Conservation (phyloP, 345 rosid species). For the Bretschneidera sinensis region DNA sequence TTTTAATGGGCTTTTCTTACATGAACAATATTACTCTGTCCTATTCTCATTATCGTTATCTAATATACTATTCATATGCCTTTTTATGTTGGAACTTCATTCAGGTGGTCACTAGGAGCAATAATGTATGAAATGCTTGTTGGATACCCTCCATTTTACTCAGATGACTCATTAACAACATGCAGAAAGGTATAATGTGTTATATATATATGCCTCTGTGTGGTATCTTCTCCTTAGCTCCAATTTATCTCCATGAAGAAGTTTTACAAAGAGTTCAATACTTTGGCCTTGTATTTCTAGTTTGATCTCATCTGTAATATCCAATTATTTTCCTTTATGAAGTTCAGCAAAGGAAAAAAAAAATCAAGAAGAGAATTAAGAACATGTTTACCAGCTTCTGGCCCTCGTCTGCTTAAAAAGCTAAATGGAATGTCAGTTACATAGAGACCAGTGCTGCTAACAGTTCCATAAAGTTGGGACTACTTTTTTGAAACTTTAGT, state of each 20-base stretch:
- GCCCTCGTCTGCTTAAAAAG: too few relatives aligned
- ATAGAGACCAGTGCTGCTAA: background rate
- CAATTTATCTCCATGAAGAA: too few relatives aligned
- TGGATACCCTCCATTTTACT: constrained; percentile 95
- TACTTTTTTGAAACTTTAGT: background rate
- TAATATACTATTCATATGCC: background rate
- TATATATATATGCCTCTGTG: constrained; percentile 21
- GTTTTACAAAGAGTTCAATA: too few relatives aligned
- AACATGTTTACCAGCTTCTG: too few relatives aligned
- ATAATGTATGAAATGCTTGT: constrained; percentile 97
- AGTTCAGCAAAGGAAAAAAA: too few relatives aligned
- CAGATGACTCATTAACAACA: constrained; percentile 86
- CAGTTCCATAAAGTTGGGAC: background rate
- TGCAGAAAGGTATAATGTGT: constrained; percentile 78
- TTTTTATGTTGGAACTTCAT: constrained; percentile 18
- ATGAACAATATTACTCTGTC: constrained; percentile 2
- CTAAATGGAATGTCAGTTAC: too few relatives aligned
- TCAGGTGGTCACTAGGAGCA: constrained; percentile 98
- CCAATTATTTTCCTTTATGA: too few relatives aligned
- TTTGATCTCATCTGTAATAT: too few relatives aligned
- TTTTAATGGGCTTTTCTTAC: constrained; percentile 14
- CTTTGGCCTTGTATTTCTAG: too few relatives aligned
- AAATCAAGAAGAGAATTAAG: too few relatives aligned
- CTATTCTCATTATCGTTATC: background rate
- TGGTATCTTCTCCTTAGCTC: background rate